These are phyloP conservation scores for Aspergillus terreus DNA, from an alignment of 2,329 filamentous ascomycete species.

Conservation along the genomic window DNA sequence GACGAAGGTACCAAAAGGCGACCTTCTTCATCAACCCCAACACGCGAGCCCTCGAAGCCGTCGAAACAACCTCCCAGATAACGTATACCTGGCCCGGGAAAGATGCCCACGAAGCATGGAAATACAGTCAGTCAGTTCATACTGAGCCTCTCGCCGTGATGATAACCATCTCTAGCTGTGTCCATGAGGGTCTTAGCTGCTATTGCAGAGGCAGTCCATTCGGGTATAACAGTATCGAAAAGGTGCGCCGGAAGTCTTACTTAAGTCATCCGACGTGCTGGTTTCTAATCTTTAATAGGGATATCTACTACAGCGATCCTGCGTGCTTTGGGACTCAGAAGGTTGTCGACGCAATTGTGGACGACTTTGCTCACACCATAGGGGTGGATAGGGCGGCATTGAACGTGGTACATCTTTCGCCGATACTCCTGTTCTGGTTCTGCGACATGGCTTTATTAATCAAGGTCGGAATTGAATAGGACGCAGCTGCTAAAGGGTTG, in stretches of 20 bases:
- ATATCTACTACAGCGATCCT: slow-evolving; percentile 62
- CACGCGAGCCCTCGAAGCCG: slow-evolving; percentile 26
- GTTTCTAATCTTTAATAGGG: slow-evolving; percentile 37
- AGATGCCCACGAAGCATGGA: slow-evolving; percentile 55
- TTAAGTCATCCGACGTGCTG: background rate
- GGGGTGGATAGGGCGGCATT: slow-evolving; percentile 52
- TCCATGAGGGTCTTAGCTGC: slow-evolving; percentile 54
- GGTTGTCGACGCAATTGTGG: slow-evolving; percentile 56
- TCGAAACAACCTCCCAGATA: slow-evolving; percentile 9
- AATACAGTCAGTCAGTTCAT: slow-evolving; percentile 31
- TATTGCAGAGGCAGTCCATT: slow-evolving; percentile 50
- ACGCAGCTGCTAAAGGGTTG: slow-evolving; percentile 43
- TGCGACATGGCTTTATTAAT: background rate
- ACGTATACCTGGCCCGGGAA: slow-evolving; percentile 55
- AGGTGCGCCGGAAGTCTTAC: slow-evolving; percentile 35
- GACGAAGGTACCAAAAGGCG: slow-evolving; percentile 18
- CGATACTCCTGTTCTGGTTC: background rate
- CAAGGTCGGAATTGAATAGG: slow-evolving; percentile 23
- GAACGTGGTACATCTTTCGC: slow-evolving; percentile 48
- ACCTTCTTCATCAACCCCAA: slow-evolving; percentile 26
- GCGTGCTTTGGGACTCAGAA: slow-evolving; percentile 56
- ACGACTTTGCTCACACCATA: slow-evolving; percentile 60
- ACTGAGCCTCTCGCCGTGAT: background rate
- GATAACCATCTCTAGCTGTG: slow-evolving; percentile 41
- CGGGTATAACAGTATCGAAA: slow-evolving; percentile 52